Evolutionary conservation across 768 basidiomycete species (phyloP).

Genomic region (Cystofilobasidium macerans): DNA sequence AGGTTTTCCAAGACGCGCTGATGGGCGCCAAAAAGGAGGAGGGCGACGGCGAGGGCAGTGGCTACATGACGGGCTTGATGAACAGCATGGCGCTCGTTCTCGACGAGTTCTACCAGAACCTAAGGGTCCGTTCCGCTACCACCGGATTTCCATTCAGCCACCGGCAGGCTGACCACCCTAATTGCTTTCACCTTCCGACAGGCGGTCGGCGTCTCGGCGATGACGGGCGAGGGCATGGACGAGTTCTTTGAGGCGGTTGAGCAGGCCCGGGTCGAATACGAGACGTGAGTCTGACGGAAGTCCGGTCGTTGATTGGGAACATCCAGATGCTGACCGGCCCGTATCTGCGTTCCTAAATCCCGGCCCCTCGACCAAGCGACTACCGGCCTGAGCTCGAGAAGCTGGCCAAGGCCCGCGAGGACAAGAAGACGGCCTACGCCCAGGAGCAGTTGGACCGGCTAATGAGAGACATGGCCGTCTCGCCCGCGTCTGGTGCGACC

Average conservation of each 20-base stretch:
- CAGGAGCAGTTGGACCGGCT: conserved; percentile 35
- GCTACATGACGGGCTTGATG: conserved; percentile 98
- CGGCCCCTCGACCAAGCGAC: conserved; percentile 47
- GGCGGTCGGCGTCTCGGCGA: conserved; percentile 90
- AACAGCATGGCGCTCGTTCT: conserved; percentile 96
- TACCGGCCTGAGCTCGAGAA: conserved; percentile 82
- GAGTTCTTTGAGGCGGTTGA: conserved; percentile 89
- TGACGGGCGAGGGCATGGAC: conserved; percentile 86
- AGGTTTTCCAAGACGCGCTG: conserved; percentile 81
- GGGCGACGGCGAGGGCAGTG: conserved; percentile 58
- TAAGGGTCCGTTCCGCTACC: conserved; percentile 52
- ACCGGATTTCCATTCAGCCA: neutral
- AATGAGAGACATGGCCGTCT: conserved; percentile 38
- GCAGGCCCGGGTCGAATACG: conserved; percentile 74
- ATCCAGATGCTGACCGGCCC: neutral
- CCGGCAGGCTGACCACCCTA: neutral
- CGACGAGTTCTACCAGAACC: conserved; percentile 94
- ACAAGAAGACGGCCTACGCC: conserved; percentile 35
- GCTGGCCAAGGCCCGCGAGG: conserved; percentile 41
- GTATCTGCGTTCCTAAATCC: neutral
- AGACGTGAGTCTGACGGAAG: conserved; percentile 49
- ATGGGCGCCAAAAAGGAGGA: conserved; percentile 45
- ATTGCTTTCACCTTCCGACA: conserved; percentile 34
- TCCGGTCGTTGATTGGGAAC: neutral
- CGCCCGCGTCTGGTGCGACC: conserved; percentile 9